Evolutionary conservation across 768 basidiomycete species (phyloP), one percentile per base, ranked within the genome.

Genomic region (Lentinula edodes): DNA sequence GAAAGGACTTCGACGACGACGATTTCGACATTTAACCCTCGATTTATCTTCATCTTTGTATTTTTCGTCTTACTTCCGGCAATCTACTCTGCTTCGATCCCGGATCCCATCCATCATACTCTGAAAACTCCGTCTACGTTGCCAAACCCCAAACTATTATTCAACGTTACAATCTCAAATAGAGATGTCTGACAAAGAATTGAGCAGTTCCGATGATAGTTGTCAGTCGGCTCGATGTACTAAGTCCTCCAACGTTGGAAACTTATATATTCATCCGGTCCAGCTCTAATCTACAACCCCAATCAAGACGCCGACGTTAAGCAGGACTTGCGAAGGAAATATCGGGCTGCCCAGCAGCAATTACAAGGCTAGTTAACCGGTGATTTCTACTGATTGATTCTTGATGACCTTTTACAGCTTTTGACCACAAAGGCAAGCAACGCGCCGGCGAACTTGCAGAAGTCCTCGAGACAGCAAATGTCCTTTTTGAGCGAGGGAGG

Each of bases 251-350:
- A 28, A 43, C 15, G 15, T 43, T 16, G 16, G 15, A 39, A 9
- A 8, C 38, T 39, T 9, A 39, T n/a, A 43, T 16, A 15, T 6
- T 43, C 46, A 23, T 1, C 10, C n/a, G 15, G 3, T 7, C n/a
- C 16, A 57, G 53, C 41, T 39, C 56, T 62, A 9, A 39, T 79
- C 9, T 93, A 90, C 68, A 90, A 94, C 68, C 91, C 91, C 8
- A 89, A 94, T 71, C 92, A 94, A 70, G 83, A 93, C 75, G 85
- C 87, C 2, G 86, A 89, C 63, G 87, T 90, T 69, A 88, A 89
- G 71, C 86, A 93, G 64, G 78, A 78, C 38, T 75, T 94, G 5
- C 80, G 92, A 51, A 86, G 86, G 70, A 77, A 83, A 63, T 95
- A 93, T 68, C 86, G 93, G 62, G 73, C 79, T 16, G 73, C 92